Conservation (phyloP, 2,329 filamentous ascomycete species). For the Colletotrichum euphorbiae region DNA sequence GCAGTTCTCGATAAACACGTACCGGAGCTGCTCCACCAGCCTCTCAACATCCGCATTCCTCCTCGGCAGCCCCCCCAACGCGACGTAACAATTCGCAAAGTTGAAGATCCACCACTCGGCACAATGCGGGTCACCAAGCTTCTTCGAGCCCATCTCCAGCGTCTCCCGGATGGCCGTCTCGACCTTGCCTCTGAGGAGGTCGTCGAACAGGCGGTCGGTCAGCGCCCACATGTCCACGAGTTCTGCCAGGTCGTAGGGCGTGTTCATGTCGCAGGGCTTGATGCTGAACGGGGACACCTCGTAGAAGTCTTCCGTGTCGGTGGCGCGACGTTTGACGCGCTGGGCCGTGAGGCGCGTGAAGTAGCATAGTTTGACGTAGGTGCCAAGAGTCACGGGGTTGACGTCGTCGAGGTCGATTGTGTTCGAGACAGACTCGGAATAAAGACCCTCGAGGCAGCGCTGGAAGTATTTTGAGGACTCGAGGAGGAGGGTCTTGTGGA, state of each 20-base stretch:
- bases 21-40: conserved; percentile 2
- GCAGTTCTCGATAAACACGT: conserved; percentile 27
- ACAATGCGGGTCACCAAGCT: conserved; percentile 16
- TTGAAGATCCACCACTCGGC: conserved; percentile 34
- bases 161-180: conserved; percentile 34
- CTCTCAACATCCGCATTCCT: conserved; percentile 19
- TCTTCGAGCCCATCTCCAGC: conserved; percentile 22
- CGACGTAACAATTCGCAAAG: conserved; percentile 29
- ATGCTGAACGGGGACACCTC: conserved; percentile 35
- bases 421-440: conserved; percentile 29
- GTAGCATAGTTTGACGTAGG: conserved; percentile 38
- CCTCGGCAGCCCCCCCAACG: conserved; percentile 23
- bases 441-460: conserved; percentile 34
- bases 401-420: conserved; percentile 34
- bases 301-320: conserved; percentile 27
- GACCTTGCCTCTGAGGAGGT: conserved; percentile 29
- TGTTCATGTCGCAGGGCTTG: conserved; percentile 36
- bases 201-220: conserved; percentile 34
- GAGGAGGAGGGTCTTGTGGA: conserved; percentile 32
- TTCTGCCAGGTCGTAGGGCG: conserved; percentile 29
- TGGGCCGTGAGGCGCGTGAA: conserved; percentile 32
- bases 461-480: conserved; percentile 38
- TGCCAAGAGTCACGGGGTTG: conserved; percentile 23
- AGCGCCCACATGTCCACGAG: conserved; percentile 36
- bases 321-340: conserved; percentile 34